These are phyloP conservation scores for Geotrichum cucujoidarum DNA, from an alignment of 1,139 yeast species.

Conservation along the genomic window DNA sequence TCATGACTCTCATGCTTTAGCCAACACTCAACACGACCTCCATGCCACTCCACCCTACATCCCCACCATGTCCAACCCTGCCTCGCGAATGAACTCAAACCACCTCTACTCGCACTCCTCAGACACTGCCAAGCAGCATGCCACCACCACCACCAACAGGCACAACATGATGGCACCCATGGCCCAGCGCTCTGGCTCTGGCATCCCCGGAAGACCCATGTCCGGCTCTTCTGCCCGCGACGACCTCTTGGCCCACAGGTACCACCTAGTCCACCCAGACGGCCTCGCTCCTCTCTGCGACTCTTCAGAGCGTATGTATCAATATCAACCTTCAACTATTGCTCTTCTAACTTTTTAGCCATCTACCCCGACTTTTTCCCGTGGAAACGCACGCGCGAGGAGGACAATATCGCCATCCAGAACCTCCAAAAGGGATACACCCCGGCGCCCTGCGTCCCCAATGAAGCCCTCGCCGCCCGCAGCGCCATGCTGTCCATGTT, in stretches of 20 bases:
- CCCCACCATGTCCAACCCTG: slow-evolving; percentile 15
- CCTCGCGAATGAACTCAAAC: slow-evolving; percentile 16
- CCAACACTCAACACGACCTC: no score
- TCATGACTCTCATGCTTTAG: no score
- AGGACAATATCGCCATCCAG: slow-evolving; percentile 48
- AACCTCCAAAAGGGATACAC: slow-evolving; percentile 56
- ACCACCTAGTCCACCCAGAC: slow-evolving; percentile 30
- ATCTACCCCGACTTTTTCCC: slow-evolving; percentile 75
- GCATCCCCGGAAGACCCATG: slow-evolving; percentile 12
- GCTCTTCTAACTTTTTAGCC: slow-evolving; percentile 18
- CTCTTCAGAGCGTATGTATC: no score
- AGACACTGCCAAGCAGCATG: background rate
- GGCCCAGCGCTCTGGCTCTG: slow-evolving; percentile 15
- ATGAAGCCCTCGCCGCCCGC: slow-evolving; percentile 41
- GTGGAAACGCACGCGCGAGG: slow-evolving; percentile 55
- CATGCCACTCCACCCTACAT: no score
- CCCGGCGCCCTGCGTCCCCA: slow-evolving; percentile 51
- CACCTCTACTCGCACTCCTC: slow-evolving; percentile 3
- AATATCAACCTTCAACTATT: slow-evolving; percentile 21
- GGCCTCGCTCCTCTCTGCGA: slow-evolving; percentile 38
- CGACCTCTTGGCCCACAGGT: slow-evolving; percentile 26
- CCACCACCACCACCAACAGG: slow-evolving; percentile 1
- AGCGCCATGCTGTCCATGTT: slow-evolving; percentile 34
- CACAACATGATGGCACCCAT: slow-evolving; percentile 9
- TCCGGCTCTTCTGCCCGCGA: slow-evolving; percentile 21